A percentile compares a stretch with the other conserved stretches of the same genome.
Evolutionary conservation across 306 rosid species (phyloP).

Genomic region (Malus sylvestris): DNA sequence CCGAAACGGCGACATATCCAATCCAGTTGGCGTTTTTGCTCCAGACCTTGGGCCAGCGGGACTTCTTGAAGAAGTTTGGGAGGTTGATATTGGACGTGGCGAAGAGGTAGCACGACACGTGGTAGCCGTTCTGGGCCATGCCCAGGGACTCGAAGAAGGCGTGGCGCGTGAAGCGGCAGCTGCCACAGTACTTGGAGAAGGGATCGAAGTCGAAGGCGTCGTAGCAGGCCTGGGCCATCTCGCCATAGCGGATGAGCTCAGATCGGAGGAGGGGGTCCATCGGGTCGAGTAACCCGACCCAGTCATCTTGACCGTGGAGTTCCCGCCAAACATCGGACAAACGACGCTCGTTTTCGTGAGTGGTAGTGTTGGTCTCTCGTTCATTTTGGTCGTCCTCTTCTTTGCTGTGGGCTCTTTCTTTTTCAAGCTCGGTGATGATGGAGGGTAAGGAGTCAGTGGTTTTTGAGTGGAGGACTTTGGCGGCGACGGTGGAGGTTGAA

Average conservation of each 20-base stretch:
- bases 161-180: constrained; percentile 45
- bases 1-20: constrained; percentile 73
- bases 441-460: constrained; percentile 18
- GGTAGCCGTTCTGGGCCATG: constrained; percentile 33
- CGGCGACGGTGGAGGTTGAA: not conserved
- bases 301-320: constrained; percentile 60
- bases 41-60: constrained; percentile 79
- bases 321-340: constrained; percentile 51
- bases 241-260: constrained; percentile 76
- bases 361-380: not conserved
- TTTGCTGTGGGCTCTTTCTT: not conserved
- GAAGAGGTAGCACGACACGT: constrained; percentile 58
- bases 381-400: not conserved
- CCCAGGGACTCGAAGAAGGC: constrained; percentile 34
- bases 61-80: constrained; percentile 62
- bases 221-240: constrained; percentile 84
- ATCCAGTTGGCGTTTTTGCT: constrained; percentile 78
- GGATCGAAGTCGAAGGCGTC: constrained; percentile 84
- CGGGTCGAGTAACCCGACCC: constrained; percentile 72
- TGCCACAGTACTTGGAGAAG: constrained; percentile 72
- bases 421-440: constrained; percentile 20
- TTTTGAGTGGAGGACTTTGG: constrained; percentile 1
- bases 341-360: not conserved
- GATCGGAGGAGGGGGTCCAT: constrained; percentile 52
- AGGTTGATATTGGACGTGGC: constrained; percentile 63